phyloP scores from a whole-genome alignment of 345 rosid species.

The Gossypium rotundifolium region DNA sequence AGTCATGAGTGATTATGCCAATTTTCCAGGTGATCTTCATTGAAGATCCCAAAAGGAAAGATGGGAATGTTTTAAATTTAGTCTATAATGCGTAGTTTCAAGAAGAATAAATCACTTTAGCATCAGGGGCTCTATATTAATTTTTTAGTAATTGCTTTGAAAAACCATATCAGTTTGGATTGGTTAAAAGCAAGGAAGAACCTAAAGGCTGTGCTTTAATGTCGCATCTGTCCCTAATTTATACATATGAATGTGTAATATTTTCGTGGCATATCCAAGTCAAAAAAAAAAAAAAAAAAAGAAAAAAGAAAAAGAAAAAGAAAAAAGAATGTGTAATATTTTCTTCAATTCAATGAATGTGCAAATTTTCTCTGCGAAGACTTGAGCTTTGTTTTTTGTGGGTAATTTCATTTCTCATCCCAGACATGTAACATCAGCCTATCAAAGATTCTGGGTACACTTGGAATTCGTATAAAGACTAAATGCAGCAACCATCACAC shows the following conservation, averaged over 20 bases:
- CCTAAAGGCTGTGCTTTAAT: not conserved
- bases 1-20: slow-evolving; percentile 2
- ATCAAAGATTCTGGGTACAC: not conserved
- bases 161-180: not conserved
- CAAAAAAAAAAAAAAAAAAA: no score
- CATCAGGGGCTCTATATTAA: not conserved
- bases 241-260: no score
- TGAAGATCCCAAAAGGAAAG: slow-evolving; percentile 27
- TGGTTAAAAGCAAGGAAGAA: not conserved
- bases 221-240: not conserved
- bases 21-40: slow-evolving; percentile 17
- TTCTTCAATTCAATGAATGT: not conserved
- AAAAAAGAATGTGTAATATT: no score
- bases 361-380: not conserved
- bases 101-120: not conserved
- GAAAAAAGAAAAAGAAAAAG: no score
- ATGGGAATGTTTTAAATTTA: slow-evolving; percentile 6
- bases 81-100: slow-evolving; percentile 1
- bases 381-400: not conserved
- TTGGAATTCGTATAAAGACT: not conserved
- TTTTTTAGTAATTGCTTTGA: not conserved
- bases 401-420: not conserved
- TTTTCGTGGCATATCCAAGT: no score
- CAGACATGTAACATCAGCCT: not conserved
- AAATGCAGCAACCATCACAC: not conserved